Base-by-base conservation (phyloP, 2,329 filamentous ascomycete genomes). In the Beauveria sp. region DNA sequence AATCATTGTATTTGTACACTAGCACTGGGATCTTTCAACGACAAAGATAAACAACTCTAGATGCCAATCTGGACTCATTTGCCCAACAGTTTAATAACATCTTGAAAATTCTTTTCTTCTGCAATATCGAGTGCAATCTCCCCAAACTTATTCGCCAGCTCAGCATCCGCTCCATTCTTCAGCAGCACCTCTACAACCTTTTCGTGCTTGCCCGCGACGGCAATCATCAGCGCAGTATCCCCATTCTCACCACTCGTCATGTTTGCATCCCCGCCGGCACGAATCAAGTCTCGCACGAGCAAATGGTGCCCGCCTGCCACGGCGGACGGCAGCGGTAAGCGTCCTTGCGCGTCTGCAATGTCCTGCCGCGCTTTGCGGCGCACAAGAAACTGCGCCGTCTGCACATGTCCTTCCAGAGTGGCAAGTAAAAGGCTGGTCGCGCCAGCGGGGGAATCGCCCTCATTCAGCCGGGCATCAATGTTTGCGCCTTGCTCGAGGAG, bases 61-160 rank as follows among this genome's bases (percentile, higher is more conserved):
- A 51, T 18, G 22, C 20, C 6, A 34, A 18, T 24, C 5, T 8
- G 4, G n/a, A n/a, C 1, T 40, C 40, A 61, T 8, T 43, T 10
- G 6, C 50, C n/a, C 0, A 61, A 5, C 2, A 55, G 18, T 30
- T 54, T 43, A 1, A 61, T 44, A 9, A 61, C 34, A 18, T 61
- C 34, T 8, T 61, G 2, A 14, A 18, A 61, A 2, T 50, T 24
- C 18, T 43, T 50, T 24, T 61, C 58, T 8, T 61, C 51, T 8
- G 58, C 58, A n/a, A 61, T 50, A 24, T 61, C 58, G 2, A 61
- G 43, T 4, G 58, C 51, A 18, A 55, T 55, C 44, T 61, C 58
- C 2, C 58, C 58, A 55, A 61, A 61, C 30, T 44, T 55, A 10
- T 61, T 61, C 24, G 58, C 14, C n/a, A 55, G 18, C 18, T 55